phyloP scores from a whole-genome alignment of 108 stramenopile species.

The Aurantiochytrium sp. region DNA sequence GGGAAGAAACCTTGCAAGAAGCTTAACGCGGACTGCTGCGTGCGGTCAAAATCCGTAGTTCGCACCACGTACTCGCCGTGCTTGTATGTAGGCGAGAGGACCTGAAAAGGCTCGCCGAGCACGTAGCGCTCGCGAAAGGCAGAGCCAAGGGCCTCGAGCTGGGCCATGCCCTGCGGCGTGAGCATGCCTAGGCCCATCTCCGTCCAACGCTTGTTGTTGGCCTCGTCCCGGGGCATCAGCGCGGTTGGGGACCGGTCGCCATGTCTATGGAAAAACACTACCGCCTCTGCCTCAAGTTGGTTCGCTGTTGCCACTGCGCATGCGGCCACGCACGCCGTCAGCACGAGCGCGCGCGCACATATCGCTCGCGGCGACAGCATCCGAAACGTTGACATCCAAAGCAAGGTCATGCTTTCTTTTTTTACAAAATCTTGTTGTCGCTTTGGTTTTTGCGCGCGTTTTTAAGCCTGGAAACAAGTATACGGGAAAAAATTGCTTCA shows the following conservation, averaged over 20 bases:
- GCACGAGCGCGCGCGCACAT: too few species aligned
- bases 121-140: background rate
- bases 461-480: too few species aligned
- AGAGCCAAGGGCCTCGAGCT: background rate
- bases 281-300: background rate
- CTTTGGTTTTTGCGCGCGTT: too few species aligned
- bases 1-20: background rate
- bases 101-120: background rate
- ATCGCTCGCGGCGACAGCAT: too few species aligned
- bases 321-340: too few species aligned
- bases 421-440: too few species aligned
- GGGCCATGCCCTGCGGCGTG: background rate
- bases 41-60: background rate
- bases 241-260: background rate
- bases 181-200: background rate
- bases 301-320: too few species aligned
- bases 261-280: background rate
- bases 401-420: too few species aligned
- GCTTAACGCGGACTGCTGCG: background rate
- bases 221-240: background rate
- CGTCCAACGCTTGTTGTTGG: background rate
- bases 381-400: too few species aligned
- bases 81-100: background rate
- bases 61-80: background rate
- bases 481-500: too few species aligned